phyloP scores from a whole-genome alignment of 345 rosid species.

The Turnera subulata region DNA sequence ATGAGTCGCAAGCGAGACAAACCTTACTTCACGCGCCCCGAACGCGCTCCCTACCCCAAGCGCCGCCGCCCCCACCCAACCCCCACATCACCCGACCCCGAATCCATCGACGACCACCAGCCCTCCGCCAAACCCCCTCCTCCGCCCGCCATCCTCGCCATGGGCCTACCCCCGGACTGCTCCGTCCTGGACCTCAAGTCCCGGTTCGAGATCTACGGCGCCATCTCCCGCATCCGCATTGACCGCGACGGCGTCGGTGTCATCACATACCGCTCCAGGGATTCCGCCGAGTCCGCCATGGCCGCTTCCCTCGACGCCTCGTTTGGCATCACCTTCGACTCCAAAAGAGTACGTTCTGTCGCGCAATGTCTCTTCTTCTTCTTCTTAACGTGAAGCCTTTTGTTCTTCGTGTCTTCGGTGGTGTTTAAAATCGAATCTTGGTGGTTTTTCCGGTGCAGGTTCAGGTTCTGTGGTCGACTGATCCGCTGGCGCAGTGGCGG shows the following conservation, averaged over 20 bases:
- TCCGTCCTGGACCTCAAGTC: conserved; percentile 92
- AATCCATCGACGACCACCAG: conserved; percentile 30
- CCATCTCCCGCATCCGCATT: conserved; percentile 80
- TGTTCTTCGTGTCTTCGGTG: too few species aligned
- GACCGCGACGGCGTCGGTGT: conserved; percentile 57
- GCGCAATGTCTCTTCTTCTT: neutral
- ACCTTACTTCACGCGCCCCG: conserved; percentile 44
- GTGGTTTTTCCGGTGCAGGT: conserved; percentile 43
- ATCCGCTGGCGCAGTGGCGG: conserved; percentile 68
- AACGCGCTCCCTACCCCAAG: conserved; percentile 36
- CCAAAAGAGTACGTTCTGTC: conserved; percentile 36
- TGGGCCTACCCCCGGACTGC: conserved; percentile 52
- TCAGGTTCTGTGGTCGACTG: conserved; percentile 72
- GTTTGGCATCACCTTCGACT: conserved; percentile 61
- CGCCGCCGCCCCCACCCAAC: conserved; percentile 52
- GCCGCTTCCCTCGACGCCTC: conserved; percentile 67
- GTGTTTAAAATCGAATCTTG: neutral
- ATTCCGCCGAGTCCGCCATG: conserved; percentile 76
- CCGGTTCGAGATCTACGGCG: conserved; percentile 88
- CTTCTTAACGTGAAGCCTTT: neutral
- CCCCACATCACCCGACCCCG: neutral
- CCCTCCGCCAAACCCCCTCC: conserved; percentile 41
- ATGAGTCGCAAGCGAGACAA: conserved; percentile 48
- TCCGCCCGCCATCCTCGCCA: conserved; percentile 58
- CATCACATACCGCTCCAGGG: conserved; percentile 57